Conservation (phyloP, 257 asterid genomes). For the Leonotis leonurus region DNA sequence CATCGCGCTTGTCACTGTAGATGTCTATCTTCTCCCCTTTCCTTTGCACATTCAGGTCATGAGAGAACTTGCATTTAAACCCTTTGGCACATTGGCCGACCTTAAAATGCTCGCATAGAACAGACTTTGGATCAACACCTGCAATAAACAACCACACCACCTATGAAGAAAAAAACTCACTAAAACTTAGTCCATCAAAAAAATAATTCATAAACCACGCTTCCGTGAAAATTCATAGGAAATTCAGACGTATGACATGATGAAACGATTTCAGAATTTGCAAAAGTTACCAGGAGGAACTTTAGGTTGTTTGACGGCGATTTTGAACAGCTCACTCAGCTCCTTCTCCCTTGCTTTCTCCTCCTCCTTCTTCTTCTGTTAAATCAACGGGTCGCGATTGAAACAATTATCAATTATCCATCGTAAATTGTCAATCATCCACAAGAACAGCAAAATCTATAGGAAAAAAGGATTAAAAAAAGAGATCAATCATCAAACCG, state of each 20-base stretch:
- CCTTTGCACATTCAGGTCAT: constrained; percentile 89
- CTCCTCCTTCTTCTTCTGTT: constrained; percentile 96
- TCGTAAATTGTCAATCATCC: not conserved
- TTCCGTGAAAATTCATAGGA: not conserved
- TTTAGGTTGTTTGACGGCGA: constrained; percentile 92
- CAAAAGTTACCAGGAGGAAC: constrained; percentile 71
- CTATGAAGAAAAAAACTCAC: not conserved
- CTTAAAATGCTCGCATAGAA: constrained; percentile 78
- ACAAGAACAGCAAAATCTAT: not conserved
- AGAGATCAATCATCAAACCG: not conserved
- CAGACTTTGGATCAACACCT: constrained; percentile 95
- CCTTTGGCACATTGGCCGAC: constrained; percentile 87
- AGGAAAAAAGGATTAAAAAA: not conserved
- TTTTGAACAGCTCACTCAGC: constrained; percentile 72
- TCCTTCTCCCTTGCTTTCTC: constrained; percentile 89
- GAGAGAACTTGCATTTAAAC: constrained; percentile 94
- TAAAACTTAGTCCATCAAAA: no score
- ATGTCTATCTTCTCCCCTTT: constrained; percentile 94
- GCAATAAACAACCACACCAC: constrained; percentile 15
- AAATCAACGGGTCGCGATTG: constrained; percentile 9
- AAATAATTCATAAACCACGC: not conserved
- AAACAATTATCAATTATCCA: not conserved
- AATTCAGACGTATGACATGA: not conserved
- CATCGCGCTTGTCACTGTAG: constrained; percentile 69
- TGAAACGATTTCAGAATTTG: not conserved